phyloP scores from a whole-genome alignment of 192 early-diverging fungal genomes.

The Polychytrium aggregatum region DNA sequence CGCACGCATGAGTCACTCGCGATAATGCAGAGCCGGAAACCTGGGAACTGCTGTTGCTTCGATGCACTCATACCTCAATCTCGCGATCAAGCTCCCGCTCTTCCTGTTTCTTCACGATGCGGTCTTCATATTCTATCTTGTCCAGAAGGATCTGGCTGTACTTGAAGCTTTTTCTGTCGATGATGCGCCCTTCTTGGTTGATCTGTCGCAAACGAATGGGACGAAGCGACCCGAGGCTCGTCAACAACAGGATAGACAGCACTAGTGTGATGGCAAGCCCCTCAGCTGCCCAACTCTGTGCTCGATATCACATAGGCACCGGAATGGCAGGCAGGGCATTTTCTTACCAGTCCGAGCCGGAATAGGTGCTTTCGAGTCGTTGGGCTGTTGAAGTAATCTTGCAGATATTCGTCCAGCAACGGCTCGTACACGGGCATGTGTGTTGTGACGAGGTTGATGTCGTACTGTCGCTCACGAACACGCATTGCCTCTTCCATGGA shows the following conservation, averaged over 20 bases:
- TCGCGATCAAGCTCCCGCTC: conserved; percentile 37
- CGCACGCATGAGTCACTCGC: neutral
- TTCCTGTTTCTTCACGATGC: conserved; percentile 18
- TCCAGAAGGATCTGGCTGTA: conserved; percentile 38
- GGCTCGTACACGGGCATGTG: conserved; percentile 45
- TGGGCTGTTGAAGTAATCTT: conserved; percentile 43
- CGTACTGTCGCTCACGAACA: conserved; percentile 35
- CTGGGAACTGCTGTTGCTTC: neutral
- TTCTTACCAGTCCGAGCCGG: conserved; percentile 35
- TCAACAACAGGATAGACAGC: neutral
- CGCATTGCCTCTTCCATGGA: too few relatives aligned
- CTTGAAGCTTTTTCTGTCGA: conserved; percentile 34
- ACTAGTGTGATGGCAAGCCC: too few relatives aligned
- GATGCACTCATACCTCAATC: conserved; percentile 26
- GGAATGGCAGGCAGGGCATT: too few relatives aligned
- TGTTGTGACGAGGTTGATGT: conserved; percentile 39
- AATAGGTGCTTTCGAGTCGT: conserved; percentile 29
- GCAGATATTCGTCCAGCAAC: conserved; percentile 36
- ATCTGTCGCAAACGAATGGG: conserved; percentile 25
- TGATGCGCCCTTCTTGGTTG: conserved; percentile 29
- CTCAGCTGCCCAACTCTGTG: too few relatives aligned
- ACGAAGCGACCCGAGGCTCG: too few relatives aligned
- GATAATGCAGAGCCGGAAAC: neutral
- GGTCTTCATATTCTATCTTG: conserved; percentile 22
- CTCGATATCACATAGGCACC: too few relatives aligned